Evolutionary conservation across 768 basidiomycete species (phyloP).

Genomic region (Cyclocybe aegerita): DNA sequence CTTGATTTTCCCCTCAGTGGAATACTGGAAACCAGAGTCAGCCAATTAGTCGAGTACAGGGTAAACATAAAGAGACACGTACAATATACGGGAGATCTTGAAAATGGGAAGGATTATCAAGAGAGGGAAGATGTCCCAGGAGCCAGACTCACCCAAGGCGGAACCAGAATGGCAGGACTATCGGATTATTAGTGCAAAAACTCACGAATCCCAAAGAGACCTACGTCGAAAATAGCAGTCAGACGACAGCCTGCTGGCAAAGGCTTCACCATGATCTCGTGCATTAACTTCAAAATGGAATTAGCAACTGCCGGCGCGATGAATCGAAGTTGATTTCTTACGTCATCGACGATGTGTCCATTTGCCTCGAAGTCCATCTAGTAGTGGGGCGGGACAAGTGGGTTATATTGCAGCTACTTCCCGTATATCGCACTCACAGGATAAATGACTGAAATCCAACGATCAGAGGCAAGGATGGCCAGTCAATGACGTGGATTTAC

Average conservation of each 20-base stretch:
- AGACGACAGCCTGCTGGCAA: conserved; percentile 87
- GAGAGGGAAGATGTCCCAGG: background rate
- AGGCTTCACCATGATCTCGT: conserved; percentile 75
- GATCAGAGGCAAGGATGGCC: background rate
- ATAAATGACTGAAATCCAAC: conserved; percentile 60
- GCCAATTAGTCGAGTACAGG: background rate
- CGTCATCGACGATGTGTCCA: conserved; percentile 89
- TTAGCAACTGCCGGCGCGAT: background rate
- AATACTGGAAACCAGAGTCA: conserved; percentile 54
- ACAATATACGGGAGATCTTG: conserved; percentile 74
- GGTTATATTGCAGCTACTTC: background rate
- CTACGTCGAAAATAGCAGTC: conserved; percentile 78
- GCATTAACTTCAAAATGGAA: conserved; percentile 51
- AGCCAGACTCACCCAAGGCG: conserved; percentile 57
- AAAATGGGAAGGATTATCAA: background rate
- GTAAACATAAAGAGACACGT: conserved; percentile 14
- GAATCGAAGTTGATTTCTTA: conserved; percentile 24
- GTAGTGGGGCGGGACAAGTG: background rate
- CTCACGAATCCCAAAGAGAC: conserved; percentile 20
- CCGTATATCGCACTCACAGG: conserved; percentile 56
- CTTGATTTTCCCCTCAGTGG: conserved; percentile 93
- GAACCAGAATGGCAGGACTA: conserved; percentile 92
- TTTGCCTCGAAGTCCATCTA: conserved; percentile 50
- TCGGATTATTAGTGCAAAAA: conserved; percentile 1
- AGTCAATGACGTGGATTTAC: conserved; percentile 26